These are phyloP conservation scores for Chenopodium formosanum DNA, from an alignment of 148 eudicot species.

Conservation along the genomic window DNA sequence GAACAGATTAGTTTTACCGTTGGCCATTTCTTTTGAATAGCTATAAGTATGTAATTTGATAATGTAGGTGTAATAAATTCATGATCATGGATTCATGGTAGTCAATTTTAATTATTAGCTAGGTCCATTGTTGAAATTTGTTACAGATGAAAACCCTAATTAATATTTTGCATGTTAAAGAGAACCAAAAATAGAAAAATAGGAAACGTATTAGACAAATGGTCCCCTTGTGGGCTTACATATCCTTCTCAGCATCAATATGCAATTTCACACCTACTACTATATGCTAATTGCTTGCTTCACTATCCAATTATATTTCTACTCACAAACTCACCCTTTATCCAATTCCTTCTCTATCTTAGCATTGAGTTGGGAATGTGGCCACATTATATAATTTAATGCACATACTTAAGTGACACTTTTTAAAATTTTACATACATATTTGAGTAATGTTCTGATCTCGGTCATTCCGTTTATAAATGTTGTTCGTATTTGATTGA, in stretches of 20 bases:
- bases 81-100: not conserved
- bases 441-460: no score
- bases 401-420: not conserved
- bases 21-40: not conserved
- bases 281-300: conserved; percentile 2
- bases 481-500: no score
- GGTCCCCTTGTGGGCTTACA: conserved; percentile 25
- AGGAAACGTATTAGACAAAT: conserved; percentile 1
- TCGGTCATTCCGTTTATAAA: no score
- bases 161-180: conserved; percentile 14
- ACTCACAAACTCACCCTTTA: not conserved
- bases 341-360: not conserved
- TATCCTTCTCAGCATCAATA: conserved; percentile 16
- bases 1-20: conserved; percentile 16
- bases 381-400: not conserved
- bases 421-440: no score
- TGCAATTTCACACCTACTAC: conserved; percentile 7
- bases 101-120: not conserved
- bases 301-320: not conserved
- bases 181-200: conserved; percentile 12
- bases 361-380: not conserved
- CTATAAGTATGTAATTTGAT: not conserved
- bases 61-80: not conserved
- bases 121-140: conserved; percentile 7
- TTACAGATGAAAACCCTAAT: conserved; percentile 27